These are phyloP conservation scores for Cicer pinnatifidum DNA, from an alignment of 306 rosid species.

Conservation along the genomic window DNA sequence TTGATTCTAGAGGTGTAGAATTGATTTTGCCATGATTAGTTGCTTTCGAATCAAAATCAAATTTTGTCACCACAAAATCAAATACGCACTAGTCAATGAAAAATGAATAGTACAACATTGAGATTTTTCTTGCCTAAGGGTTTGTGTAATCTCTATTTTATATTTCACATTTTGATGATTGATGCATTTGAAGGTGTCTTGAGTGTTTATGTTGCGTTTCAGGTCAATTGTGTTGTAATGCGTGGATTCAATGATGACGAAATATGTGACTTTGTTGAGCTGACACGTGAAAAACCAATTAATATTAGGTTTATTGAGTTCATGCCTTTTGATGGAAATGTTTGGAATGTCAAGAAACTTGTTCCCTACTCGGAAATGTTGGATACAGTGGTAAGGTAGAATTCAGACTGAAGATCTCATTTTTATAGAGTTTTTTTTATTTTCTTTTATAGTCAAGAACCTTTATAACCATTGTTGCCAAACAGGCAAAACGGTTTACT, in stretches of 20 bases:
- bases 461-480: conserved; percentile 36
- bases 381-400: conserved; percentile 97
- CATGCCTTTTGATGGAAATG: conserved; percentile 99
- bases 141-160: neutral
- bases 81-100: too few relatives aligned
- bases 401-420: conserved; percentile 47
- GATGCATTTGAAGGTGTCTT: conserved; percentile 38
- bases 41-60: too few relatives aligned
- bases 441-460: conserved; percentile 34
- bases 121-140: neutral
- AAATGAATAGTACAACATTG: neutral
- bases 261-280: conserved; percentile 80
- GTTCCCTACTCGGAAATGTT: conserved; percentile 88
- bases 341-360: conserved; percentile 96
- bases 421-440: conserved; percentile 34
- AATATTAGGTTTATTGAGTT: conserved; percentile 93
- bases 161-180: conserved; percentile 21
- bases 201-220: conserved; percentile 42
- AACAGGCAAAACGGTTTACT: conserved; percentile 62
- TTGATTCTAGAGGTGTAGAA: too few relatives aligned
- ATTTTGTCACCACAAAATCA: too few relatives aligned
- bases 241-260: conserved; percentile 94
- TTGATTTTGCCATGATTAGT: too few relatives aligned
- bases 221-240: conserved; percentile 95
- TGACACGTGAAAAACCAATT: conserved; percentile 80